A percentile compares a stretch with the other conserved stretches of the same genome.
These are phyloP conservation scores for Cafeteria roenbergensis DNA, from an alignment of 108 stramenopile genomes.

Conservation along the genomic window DNA sequence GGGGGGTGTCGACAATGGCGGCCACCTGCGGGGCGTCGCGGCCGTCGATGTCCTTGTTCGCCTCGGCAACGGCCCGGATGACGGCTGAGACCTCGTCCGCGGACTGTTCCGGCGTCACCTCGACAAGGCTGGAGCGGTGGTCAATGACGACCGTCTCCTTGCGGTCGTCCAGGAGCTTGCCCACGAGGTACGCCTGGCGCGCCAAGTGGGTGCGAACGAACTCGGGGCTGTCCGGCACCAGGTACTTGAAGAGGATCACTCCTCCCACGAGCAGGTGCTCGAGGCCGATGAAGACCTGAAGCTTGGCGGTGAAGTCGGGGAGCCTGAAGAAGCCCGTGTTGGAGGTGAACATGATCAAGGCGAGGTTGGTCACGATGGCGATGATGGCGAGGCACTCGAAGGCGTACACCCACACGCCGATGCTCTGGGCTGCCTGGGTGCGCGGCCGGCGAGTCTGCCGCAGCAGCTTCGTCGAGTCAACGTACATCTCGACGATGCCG, in stretches of 20 bases:
- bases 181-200: background rate
- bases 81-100: too few species aligned
- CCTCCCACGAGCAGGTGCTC: background rate
- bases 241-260: background rate
- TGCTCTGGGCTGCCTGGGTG: constrained; percentile 27
- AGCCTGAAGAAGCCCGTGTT: background rate
- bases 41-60: too few species aligned
- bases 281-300: background rate
- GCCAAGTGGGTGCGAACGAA: background rate
- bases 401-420: constrained; percentile 31
- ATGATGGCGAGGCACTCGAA: constrained; percentile 23
- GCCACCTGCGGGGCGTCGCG: too few species aligned
- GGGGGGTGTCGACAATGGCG: too few species aligned
- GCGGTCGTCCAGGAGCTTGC: too few species aligned
- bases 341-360: constrained; percentile 23
- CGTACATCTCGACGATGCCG: constrained; percentile 31
- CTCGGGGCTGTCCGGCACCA: background rate
- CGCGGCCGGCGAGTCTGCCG: constrained; percentile 21
- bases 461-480: constrained; percentile 27
- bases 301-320: background rate
- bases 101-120: too few species aligned
- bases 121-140: too few species aligned
- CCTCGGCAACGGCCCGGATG: too few species aligned
- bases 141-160: too few species aligned
- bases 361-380: constrained; percentile 30